phyloP scores from a whole-genome alignment of 805 yeast genomes.

The Saccharomycopsis olivae region DNA sequence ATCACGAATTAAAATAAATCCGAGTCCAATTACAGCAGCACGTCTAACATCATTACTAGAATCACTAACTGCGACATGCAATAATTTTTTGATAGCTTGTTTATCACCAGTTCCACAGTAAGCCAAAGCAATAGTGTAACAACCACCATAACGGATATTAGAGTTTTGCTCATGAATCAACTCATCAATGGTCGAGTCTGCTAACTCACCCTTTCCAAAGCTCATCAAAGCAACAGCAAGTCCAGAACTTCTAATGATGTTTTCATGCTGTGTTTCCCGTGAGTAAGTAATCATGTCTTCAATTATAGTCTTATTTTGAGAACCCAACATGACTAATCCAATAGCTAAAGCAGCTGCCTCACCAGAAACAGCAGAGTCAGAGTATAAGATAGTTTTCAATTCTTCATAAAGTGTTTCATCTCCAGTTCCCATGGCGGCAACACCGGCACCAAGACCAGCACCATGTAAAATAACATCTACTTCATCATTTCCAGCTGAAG shows the following conservation, averaged over 20 bases:
- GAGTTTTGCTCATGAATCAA: slow-evolving; percentile 70
- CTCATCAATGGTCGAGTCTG: slow-evolving; percentile 56
- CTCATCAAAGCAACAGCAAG: slow-evolving; percentile 79
- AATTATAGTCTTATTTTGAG: slow-evolving; percentile 48
- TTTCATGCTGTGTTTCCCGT: slow-evolving; percentile 91
- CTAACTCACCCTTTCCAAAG: slow-evolving; percentile 77
- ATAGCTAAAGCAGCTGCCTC: slow-evolving; percentile 94
- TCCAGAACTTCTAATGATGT: slow-evolving; percentile 86
- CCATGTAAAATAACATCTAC: slow-evolving; percentile 86
- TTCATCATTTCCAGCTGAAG: slow-evolving; percentile 53
- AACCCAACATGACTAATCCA: slow-evolving; percentile 94
- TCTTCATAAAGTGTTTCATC: slow-evolving; percentile 68
- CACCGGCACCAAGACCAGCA: slow-evolving; percentile 90
- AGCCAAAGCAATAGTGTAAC: slow-evolving; percentile 87
- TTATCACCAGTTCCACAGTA: slow-evolving; percentile 95
- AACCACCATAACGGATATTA: slow-evolving; percentile 90
- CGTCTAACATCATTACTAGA: slow-evolving; percentile 95
- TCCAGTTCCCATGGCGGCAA: slow-evolving; percentile 91
- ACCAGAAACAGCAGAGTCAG: slow-evolving; percentile 89
- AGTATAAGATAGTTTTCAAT: slow-evolving; percentile 69
- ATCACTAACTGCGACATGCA: slow-evolving; percentile 93
- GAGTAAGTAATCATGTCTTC: slow-evolving; percentile 86
- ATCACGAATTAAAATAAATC: slow-evolving; percentile 84
- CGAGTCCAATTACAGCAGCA: slow-evolving; percentile 86
- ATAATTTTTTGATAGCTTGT: slow-evolving; percentile 70